Conservation (phyloP, 306 rosid genomes). For the Dryas alaskensis region DNA sequence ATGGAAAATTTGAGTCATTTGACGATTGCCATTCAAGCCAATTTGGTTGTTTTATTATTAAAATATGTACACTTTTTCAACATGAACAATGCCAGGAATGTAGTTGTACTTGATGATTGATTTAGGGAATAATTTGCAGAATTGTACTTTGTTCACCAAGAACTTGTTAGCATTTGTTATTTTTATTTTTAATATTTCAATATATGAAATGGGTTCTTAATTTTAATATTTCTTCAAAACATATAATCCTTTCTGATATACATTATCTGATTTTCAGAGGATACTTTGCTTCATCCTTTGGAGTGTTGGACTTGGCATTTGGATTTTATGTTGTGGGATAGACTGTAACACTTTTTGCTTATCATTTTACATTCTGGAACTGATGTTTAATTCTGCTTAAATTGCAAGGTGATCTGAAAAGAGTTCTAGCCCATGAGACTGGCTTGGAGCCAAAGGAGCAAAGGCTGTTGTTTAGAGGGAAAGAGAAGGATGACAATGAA, state of each 20-base stretch:
- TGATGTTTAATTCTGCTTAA: constrained; percentile 14
- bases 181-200: neutral
- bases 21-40: constrained; percentile 12
- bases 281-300: constrained; percentile 14
- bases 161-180: neutral
- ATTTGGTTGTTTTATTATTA: constrained; percentile 7
- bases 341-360: neutral
- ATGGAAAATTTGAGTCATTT: neutral
- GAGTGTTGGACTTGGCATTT: constrained; percentile 18
- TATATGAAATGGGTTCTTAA: neutral
- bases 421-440: constrained; percentile 42
- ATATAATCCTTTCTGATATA: neutral
- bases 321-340: neutral
- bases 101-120: neutral
- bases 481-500: constrained; percentile 67
- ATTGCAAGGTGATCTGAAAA: constrained; percentile 62
- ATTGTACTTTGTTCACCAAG: neutral
- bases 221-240: neutral
- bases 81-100: neutral
- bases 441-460: constrained; percentile 65
- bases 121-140: neutral
- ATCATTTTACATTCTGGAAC: constrained; percentile 17
- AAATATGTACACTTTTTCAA: neutral
- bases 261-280: neutral
- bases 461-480: constrained; percentile 60